Conservation (phyloP, 2,329 filamentous ascomycete genomes). For the Colletotrichum godetiae region DNA sequence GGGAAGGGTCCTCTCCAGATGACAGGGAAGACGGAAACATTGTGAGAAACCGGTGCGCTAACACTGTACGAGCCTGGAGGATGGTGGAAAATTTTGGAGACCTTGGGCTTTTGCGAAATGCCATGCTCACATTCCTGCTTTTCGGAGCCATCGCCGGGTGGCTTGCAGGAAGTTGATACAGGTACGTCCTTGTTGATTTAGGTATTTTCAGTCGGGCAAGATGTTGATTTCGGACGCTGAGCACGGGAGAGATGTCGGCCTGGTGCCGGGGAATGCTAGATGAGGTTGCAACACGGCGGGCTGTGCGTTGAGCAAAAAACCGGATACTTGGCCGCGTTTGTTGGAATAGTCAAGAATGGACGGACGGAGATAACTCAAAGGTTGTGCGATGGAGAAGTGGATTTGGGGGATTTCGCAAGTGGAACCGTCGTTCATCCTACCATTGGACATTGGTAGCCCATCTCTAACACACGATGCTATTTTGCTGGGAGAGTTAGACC, state of each 20-base stretch:
- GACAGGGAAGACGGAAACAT: not conserved
- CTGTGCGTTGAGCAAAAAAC: conserved; percentile 1
- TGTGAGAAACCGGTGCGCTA: not conserved
- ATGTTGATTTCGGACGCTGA: conserved; percentile 1
- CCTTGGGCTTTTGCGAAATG: conserved; percentile 13
- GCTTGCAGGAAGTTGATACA: not conserved
- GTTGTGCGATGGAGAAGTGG: conserved; percentile 23
- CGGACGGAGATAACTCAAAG: conserved; percentile 6
- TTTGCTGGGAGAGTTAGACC: conserved; percentile 12
- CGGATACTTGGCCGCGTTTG: not conserved
- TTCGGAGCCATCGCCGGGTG: conserved; percentile 1
- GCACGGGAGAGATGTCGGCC: not conserved
- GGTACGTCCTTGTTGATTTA: conserved; percentile 1
- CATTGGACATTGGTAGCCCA: conserved; percentile 6
- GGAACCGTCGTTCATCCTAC: conserved; percentile 14
- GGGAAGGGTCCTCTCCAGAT: not conserved
- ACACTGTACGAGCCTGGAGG: not conserved
- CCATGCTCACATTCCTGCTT: conserved; percentile 25
- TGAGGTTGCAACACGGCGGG: conserved; percentile 5
- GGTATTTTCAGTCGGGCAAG: not conserved
- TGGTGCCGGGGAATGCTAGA: conserved; percentile 18
- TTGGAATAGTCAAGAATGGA: conserved; percentile 13
- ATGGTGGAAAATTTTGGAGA: conserved; percentile 5
- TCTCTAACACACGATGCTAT: conserved; percentile 1
- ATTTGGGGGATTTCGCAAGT: not conserved